Percentiles rank a stretch among this genome's conserved stretches.
Conservation (phyloP, 148 eudicot species). For the Simmondsia chinensis region DNA sequence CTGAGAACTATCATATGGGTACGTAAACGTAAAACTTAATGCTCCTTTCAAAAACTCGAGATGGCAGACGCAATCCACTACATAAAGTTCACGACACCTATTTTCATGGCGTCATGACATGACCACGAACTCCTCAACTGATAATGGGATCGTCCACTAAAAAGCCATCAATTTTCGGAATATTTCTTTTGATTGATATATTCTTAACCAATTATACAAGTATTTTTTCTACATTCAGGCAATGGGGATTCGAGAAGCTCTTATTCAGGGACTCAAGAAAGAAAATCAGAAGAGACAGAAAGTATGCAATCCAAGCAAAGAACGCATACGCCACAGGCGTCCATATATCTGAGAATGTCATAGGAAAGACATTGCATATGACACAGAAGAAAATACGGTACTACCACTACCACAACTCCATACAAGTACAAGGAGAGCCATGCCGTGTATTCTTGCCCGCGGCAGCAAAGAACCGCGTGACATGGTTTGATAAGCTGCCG, state of each 20-base stretch:
- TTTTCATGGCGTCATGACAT: too few relatives aligned
- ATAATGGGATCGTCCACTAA: too few relatives aligned
- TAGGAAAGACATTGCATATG: constrained; percentile 32
- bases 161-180: too few relatives aligned
- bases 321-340: constrained; percentile 49
- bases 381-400: constrained; percentile 46
- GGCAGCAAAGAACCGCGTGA: constrained; percentile 20
- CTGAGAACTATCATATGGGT: too few relatives aligned
- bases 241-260: constrained; percentile 73
- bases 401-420: constrained; percentile 54
- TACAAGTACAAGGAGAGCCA: constrained; percentile 32
- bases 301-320: constrained; percentile 54
- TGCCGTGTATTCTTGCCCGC: constrained; percentile 38
- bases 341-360: constrained; percentile 53
- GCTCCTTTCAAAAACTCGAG: too few relatives aligned
- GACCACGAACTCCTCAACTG: too few relatives aligned
- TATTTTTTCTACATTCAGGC: too few relatives aligned
- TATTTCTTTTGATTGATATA: too few relatives aligned
- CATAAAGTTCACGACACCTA: too few relatives aligned
- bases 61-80: too few relatives aligned
- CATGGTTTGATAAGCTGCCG: constrained; percentile 24
- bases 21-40: too few relatives aligned
- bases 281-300: constrained; percentile 41
- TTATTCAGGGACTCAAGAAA: constrained; percentile 38
- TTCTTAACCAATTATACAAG: too few relatives aligned